Evolutionary conservation across 495 filamentous ascomycete species (phyloP), one percentile per base, ranked within the genome.

Genomic region (Tuber melanosporum): DNA sequence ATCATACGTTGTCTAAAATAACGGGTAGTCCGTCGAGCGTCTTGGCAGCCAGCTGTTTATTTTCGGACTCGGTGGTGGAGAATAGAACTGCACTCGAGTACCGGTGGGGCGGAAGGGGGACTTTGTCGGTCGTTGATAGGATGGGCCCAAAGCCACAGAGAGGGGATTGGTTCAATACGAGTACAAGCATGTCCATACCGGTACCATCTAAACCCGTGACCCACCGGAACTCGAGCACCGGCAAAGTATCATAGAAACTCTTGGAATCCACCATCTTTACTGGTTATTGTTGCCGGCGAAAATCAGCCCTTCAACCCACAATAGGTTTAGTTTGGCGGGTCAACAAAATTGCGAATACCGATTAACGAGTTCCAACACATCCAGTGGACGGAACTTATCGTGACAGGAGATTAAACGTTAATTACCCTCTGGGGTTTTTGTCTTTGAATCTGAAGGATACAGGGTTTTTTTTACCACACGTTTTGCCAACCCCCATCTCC

Each of bases 21-120:
- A 19, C 57, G 57, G 52, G 57, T 66, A 66, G n/a, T 66, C 57
- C 26, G 5, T 36, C 12, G 57, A 66, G 26, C 3, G 26, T 32
- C 57, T 66, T 66, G 57, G 57, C 57, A 19, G 57, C 26, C 57
- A 66, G 57, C 57, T 66, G 57, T 26, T 19, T 66, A 66, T 66
- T 66, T 66, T 66, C 4, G 9, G 57, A 66, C 26, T 19, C 14
- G 26, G 26, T 66, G 12, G 57, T 66, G 26, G 57, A 66, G 57
- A 26, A 36, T 66, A 66, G 36, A 66, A 66, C 57, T 66, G 57
- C 57, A 17, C 57, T 17, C 26, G 57, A 46, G 17, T 4, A 14
- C 17, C 3, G 0, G 57, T 14, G 36, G n/a, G 49, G 49, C 22
- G 6, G 26, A 66, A 32, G 26, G 57, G 39, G 57, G 26, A 66